These are phyloP conservation scores for Lavandula angustifolia DNA, from an alignment of 257 asterid genomes.

Conservation along the genomic window DNA sequence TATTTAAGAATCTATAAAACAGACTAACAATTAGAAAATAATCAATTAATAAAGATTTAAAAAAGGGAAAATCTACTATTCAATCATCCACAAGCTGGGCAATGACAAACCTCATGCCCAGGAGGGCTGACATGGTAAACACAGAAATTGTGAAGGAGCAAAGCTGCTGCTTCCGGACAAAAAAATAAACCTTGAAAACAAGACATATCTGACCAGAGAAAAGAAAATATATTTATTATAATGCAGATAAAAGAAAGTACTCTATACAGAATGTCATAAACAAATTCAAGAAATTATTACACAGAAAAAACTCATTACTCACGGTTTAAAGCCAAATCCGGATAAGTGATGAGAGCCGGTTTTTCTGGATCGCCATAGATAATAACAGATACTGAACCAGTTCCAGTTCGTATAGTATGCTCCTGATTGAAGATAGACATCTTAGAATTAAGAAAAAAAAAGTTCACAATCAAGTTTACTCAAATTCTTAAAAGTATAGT, in stretches of 20 bases:
- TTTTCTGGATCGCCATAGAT: slow-evolving; percentile 87
- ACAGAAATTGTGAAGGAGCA: slow-evolving; percentile 69
- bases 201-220: slow-evolving; percentile 65
- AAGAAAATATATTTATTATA: slow-evolving; percentile 14
- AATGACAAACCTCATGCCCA: slow-evolving; percentile 66
- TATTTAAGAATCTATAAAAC: slow-evolving; percentile 26
- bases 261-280: slow-evolving; percentile 18
- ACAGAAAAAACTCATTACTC: slow-evolving; percentile 43
- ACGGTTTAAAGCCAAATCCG: slow-evolving; percentile 94
- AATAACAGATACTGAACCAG: slow-evolving; percentile 81
- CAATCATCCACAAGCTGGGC: slow-evolving; percentile 15
- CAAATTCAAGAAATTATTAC: slow-evolving; percentile 52
- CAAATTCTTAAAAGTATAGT: slow-evolving; percentile 7
- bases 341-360: slow-evolving; percentile 92
- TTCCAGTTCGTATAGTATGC: slow-evolving; percentile 69
- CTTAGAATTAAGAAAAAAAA: slow-evolving; percentile 30
- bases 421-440: slow-evolving; percentile 55
- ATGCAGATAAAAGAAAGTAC: slow-evolving; percentile 6
- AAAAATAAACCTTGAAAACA: slow-evolving; percentile 81
- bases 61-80: neutral
- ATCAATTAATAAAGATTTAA: neutral
- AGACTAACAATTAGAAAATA: neutral
- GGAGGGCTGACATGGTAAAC: slow-evolving; percentile 73
- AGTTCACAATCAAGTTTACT: slow-evolving; percentile 23
- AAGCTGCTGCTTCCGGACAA: slow-evolving; percentile 67